Percentiles rank a stretch among this genome's conserved stretches.
Conservation (phyloP, 805 yeast species). For the Candida koratica region DNA sequence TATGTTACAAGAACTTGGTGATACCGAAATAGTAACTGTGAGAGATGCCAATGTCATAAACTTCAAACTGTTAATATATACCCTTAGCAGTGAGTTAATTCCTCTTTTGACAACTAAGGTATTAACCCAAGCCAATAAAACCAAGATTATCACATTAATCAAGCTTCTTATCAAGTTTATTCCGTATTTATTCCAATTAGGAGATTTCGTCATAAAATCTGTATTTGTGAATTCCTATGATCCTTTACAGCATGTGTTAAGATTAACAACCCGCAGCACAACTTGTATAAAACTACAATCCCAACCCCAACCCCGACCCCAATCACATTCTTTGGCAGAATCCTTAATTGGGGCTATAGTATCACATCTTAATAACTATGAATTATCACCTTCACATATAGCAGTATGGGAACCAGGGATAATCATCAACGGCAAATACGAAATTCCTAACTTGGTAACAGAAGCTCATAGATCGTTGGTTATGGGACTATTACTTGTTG, state of each 20-base stretch:
- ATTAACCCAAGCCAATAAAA: not conserved
- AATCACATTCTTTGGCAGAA: not conserved
- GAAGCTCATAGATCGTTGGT: slow-evolving; percentile 69
- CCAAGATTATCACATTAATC: slow-evolving; percentile 18
- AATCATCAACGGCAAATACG: slow-evolving; percentile 40
- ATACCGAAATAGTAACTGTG: slow-evolving; percentile 1
- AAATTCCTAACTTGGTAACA: slow-evolving; percentile 26
- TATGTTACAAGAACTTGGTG: not conserved
- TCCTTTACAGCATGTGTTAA: slow-evolving; percentile 1
- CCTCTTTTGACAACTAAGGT: not conserved
- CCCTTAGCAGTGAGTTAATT: slow-evolving; percentile 16
- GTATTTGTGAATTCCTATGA: not conserved
- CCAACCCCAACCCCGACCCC: not conserved
- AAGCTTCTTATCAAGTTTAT: slow-evolving; percentile 60
- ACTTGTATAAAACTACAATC: too few relatives aligned
- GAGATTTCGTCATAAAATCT: slow-evolving; percentile 22
- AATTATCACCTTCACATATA: slow-evolving; percentile 41
- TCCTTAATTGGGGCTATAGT: slow-evolving; percentile 23
- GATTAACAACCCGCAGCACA: not conserved
- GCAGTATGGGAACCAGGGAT: slow-evolving; percentile 80
- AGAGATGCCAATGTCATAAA: slow-evolving; percentile 43
- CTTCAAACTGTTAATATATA: slow-evolving; percentile 49
- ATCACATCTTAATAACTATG: slow-evolving; percentile 50
- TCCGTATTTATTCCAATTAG: slow-evolving; percentile 64
- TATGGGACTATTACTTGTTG: slow-evolving; percentile 53